Conservation (phyloP, 2,329 filamentous ascomycete genomes). For the Fulvia fulva region DNA sequence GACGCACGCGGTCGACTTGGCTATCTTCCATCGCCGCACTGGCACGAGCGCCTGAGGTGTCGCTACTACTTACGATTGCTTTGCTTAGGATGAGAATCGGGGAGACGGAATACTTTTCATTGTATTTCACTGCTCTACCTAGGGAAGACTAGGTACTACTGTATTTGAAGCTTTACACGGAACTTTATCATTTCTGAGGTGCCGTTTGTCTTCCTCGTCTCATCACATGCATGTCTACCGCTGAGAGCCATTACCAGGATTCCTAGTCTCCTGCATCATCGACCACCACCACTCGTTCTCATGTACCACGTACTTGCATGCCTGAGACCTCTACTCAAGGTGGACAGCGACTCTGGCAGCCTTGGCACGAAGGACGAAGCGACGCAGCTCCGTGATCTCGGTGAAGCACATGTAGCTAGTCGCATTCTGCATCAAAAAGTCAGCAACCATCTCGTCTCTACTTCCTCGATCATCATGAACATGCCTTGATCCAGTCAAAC, state of each 20-base stretch:
- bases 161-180: background rate
- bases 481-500: constrained; percentile 20
- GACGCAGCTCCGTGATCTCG: constrained; percentile 13
- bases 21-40: constrained; percentile 27
- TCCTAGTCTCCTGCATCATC: background rate
- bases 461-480: background rate
- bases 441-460: background rate
- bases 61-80: background rate
- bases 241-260: background rate
- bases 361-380: constrained; percentile 17
- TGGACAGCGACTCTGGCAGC: background rate
- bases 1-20: constrained; percentile 23
- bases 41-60: constrained; percentile 5
- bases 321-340: background rate
- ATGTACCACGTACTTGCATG: background rate
- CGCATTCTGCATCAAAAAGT: constrained; percentile 2
- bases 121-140: background rate
- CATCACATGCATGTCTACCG: background rate
- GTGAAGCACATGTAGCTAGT: constrained; percentile 29
- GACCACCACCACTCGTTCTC: background rate
- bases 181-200: background rate
- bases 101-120: background rate
- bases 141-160: background rate
- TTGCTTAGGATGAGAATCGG: too few species aligned
- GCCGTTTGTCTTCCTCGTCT: background rate